phyloP scores from a whole-genome alignment of 2,329 filamentous ascomycete genomes.

The Ophiostoma sp. region DNA sequence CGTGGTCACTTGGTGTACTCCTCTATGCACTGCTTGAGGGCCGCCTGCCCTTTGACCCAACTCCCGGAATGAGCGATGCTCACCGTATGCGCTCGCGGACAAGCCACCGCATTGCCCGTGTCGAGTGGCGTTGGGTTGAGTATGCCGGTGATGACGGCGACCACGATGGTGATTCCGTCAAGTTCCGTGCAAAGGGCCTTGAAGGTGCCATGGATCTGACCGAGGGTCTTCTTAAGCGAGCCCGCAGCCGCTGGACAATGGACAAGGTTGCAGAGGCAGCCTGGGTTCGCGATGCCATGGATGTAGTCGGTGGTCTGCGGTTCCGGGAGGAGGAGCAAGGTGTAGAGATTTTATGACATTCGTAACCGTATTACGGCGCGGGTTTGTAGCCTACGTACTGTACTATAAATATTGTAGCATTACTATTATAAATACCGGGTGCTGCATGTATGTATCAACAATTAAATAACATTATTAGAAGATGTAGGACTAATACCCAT shows the following conservation, averaged over 20 bases:
- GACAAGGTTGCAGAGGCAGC: constrained; percentile 64
- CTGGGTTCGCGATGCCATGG: constrained; percentile 73
- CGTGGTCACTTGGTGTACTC: constrained; percentile 90
- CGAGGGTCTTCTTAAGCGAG: constrained; percentile 77
- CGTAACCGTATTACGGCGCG: not conserved
- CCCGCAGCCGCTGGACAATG: constrained; percentile 69
- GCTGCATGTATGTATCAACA: not conserved
- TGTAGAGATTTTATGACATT: constrained; percentile 42
- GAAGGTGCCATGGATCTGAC: constrained; percentile 74
- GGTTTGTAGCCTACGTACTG: constrained; percentile 1
- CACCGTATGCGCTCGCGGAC: constrained; percentile 73
- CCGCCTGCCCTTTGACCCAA: constrained; percentile 86
- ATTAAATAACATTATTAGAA: not conserved
- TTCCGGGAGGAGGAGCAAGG: constrained; percentile 57
- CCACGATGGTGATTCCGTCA: constrained; percentile 61
- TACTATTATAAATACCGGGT: not conserved
- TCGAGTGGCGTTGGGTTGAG: constrained; percentile 92
- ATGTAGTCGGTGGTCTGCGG: constrained; percentile 56
- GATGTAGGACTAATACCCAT: not conserved
- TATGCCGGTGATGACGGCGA: constrained; percentile 81
- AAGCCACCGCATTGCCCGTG: constrained; percentile 88
- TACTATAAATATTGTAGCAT: not conserved
- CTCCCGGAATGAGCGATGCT: constrained; percentile 71
- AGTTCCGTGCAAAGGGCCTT: constrained; percentile 59
- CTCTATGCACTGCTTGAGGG: constrained; percentile 91